A percentile compares a stretch with the other conserved stretches of the same genome.
These are phyloP conservation scores for Hypoxylon sp. DNA, from an alignment of 2,329 filamentous ascomycete genomes.

Conservation along the genomic window DNA sequence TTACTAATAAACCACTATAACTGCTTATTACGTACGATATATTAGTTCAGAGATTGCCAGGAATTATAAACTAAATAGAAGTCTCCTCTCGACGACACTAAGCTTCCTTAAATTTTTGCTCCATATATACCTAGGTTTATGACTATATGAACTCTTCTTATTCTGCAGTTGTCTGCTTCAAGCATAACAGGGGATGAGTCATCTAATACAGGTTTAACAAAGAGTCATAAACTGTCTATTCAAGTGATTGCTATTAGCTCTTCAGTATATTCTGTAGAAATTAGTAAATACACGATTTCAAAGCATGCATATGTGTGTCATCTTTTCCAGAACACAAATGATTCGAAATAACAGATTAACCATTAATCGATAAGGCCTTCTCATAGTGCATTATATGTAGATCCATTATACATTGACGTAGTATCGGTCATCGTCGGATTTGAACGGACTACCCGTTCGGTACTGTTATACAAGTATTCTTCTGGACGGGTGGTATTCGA, in stretches of 20 bases:
- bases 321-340: neutral
- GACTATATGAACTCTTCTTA: neutral
- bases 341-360: neutral
- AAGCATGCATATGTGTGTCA: neutral
- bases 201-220: neutral
- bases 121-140: neutral
- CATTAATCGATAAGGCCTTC: neutral
- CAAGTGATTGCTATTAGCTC: neutral
- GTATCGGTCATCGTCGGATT: neutral
- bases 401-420: constrained; percentile 1
- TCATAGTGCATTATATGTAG: neutral
- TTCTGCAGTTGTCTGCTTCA: neutral
- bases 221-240: neutral
- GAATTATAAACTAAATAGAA: neutral
- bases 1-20: neutral
- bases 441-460: constrained; percentile 2
- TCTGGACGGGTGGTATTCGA: neutral
- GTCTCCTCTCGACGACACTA: too few species aligned
- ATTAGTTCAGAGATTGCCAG: neutral
- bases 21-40: neutral
- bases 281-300: neutral
- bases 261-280: neutral
- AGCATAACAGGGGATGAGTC: neutral
- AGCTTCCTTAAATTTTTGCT: neutral
- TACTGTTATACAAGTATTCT: neutral